Conservation (phyloP, 441 rosid species). For the Euphorbia schlechtendalii region DNA sequence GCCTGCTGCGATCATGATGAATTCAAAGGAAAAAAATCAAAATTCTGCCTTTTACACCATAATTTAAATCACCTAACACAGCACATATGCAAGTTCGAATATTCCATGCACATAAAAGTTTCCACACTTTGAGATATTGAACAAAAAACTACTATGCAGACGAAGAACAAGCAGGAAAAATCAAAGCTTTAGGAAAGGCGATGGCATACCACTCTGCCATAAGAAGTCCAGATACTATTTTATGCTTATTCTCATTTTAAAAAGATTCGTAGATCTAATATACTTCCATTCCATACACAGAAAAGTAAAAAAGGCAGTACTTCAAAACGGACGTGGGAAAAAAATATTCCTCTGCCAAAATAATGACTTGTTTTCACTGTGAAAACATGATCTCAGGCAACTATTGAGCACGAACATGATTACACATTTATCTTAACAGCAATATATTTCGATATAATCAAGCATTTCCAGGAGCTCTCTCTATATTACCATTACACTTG, state of each 20-base stretch:
- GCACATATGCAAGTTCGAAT: neutral
- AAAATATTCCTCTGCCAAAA: neutral
- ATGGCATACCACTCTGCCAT: neutral
- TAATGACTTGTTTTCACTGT: neutral
- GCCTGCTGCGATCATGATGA: conserved; percentile 41
- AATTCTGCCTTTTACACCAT: neutral
- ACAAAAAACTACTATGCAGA: neutral
- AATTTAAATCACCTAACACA: neutral
- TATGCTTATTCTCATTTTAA: neutral
- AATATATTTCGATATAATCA: neutral
- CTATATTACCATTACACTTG: conserved; percentile 69
- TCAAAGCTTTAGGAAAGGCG: neutral
- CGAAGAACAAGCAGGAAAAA: neutral
- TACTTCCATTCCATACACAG: neutral
- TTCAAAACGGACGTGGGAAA: too few relatives aligned
- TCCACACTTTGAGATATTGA: neutral
- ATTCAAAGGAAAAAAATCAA: conserved; percentile 3
- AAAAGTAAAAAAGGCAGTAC: neutral
- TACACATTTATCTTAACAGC: neutral
- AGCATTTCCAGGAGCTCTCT: neutral
- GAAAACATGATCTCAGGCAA: neutral
- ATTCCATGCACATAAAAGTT: neutral
- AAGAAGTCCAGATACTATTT: neutral
- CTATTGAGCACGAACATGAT: neutral
- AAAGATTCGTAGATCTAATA: neutral